Base-by-base conservation (phyloP, 1,284 basidiomycete species). In the Irpex rosettiformis region DNA sequence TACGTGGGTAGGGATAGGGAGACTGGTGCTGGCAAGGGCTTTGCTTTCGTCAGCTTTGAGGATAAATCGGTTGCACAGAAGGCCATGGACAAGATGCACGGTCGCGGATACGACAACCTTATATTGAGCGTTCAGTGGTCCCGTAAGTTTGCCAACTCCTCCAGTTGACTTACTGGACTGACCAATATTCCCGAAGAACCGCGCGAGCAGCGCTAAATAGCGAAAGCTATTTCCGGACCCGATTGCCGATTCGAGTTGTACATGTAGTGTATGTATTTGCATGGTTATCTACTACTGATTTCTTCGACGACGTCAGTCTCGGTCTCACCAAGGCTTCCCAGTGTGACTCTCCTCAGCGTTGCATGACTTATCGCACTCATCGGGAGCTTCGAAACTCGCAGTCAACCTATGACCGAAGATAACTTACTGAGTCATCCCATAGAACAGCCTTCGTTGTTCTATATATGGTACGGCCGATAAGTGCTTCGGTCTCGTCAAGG, bases 1-100 rank as follows among this genome's bases (percentile, higher is more conserved):
- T 98, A 95, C 74, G 91, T 99, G 56, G 97, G 97, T 43, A 84
- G 93, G 58, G 96, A 99, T 73, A 84, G 95, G 62, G 96, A 98
- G 69, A 99, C 97, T 6, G 93, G 94, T 58, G 83, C 90, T 48
- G 94, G 94, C 66, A 98, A 98, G 75, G 96, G 97, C 61, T 97
- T 96, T 73, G 94, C 94, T 16, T 95, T 95, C 65, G 95, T 98
- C 66, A 94, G 90, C 73, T 99, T 98, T 70, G 96, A 98, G 71
- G 88, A 89, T 37, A 80, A 83, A 67, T 79, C 83, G 22, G 79
- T 83, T 53, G 97, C 94, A 25, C 93, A 97, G 75, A 81, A 79
- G 66, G 97, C 97, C 45, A 89, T 98, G 78, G 86, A 93, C 70
- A 98, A 95, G 79, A 87, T 96, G 68, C 85, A 99, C 70, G 97